Evolutionary conservation across 2,329 filamentous ascomycete species (phyloP).

Genomic region (Xylogone sp.): DNA sequence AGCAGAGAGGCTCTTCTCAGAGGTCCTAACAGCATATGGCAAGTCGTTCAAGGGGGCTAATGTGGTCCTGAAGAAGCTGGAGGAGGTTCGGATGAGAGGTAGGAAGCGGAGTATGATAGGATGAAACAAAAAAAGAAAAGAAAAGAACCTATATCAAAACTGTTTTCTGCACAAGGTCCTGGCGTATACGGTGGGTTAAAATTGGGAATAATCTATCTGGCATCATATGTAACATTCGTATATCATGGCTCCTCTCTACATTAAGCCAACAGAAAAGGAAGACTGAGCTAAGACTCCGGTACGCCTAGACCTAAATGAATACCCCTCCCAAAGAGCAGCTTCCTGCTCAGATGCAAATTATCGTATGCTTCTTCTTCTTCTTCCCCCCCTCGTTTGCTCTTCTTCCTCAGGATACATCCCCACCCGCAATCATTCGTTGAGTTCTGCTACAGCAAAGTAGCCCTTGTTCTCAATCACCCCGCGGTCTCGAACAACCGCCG

Average conservation of each 20-base stretch:
- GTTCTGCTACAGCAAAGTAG: slow-evolving; percentile 84
- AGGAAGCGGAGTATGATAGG: slow-evolving; percentile 97
- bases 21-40: slow-evolving; percentile 71
- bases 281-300: background rate
- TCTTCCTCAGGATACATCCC: background rate
- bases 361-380: too few relatives aligned
- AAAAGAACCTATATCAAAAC: background rate
- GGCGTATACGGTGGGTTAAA: background rate
- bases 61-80: slow-evolving; percentile 73
- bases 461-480: slow-evolving; percentile 98
- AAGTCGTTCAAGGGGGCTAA: slow-evolving; percentile 71
- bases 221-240: background rate
- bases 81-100: slow-evolving; percentile 90
- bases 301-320: background rate
- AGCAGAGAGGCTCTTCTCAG: slow-evolving; percentile 71
- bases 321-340: too few relatives aligned
- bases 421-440: slow-evolving; percentile 39
- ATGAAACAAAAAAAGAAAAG: slow-evolving; percentile 43
- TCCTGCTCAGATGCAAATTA: too few relatives aligned
- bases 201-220: background rate
- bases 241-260: background rate
- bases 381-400: too few relatives aligned
- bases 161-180: background rate
- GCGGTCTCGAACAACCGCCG: slow-evolving; percentile 86
- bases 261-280: background rate